Conservation (phyloP, 768 basidiomycete species). For the Gloeophyllum trabeum region DNA sequence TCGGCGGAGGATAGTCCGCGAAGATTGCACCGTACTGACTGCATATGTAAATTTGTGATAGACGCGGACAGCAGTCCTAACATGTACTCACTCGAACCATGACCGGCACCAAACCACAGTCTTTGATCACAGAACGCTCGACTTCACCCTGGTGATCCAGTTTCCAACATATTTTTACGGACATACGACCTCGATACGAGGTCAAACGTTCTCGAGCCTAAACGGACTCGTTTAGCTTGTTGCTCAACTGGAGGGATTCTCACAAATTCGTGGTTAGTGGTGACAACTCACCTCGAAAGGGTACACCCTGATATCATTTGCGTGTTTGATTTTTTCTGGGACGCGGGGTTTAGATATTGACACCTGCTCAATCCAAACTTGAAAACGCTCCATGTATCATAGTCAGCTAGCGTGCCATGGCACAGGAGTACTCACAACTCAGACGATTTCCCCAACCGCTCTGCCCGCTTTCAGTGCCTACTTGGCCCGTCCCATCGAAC, state of each 20-base stretch:
- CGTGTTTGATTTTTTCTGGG: constrained; percentile 67
- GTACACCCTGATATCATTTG: constrained; percentile 68
- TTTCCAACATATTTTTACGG: constrained; percentile 76
- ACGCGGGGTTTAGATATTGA: constrained; percentile 80
- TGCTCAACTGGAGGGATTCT: too few relatives aligned
- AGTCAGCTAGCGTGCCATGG: constrained; percentile 7
- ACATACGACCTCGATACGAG: constrained; percentile 88
- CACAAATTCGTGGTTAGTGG: background rate
- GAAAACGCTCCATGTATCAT: constrained; percentile 4
- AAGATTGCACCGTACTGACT: constrained; percentile 94
- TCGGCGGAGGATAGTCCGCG: constrained; percentile 74
- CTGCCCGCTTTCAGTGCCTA: constrained; percentile 39
- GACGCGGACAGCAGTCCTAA: background rate
- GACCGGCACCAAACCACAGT: constrained; percentile 89
- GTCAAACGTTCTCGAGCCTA: constrained; percentile 90
- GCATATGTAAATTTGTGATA: background rate
- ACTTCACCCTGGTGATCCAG: constrained; percentile 54
- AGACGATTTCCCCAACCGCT: constrained; percentile 75
- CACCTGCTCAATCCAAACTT: constrained; percentile 89
- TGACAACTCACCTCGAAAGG: constrained; percentile 66
- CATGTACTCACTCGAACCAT: constrained; percentile 83
- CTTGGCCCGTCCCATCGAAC: constrained; percentile 64
- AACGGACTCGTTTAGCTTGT: background rate
- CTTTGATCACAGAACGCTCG: constrained; percentile 57
- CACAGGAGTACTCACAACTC: constrained; percentile 45